Base-by-base conservation (phyloP, 2,329 filamentous ascomycete species). In the Aureobasidium sp. region DNA sequence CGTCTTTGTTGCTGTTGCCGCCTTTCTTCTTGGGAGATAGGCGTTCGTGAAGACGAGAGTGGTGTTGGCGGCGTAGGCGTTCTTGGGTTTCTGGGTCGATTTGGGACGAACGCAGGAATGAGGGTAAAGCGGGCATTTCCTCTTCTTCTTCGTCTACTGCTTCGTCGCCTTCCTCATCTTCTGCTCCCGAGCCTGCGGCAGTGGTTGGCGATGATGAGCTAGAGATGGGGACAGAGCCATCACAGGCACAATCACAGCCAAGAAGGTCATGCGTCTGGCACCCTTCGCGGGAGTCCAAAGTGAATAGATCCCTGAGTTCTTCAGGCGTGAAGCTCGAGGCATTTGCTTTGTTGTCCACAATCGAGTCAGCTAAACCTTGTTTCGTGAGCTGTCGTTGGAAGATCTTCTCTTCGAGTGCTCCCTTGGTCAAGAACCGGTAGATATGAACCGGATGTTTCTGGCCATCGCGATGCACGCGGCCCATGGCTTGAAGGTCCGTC, bases 321-420 rank as follows among this genome's bases (percentile, higher is more conserved):
- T 87, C 84, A 5, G 78, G 76, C 0, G 85, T 86, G 70, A 90
- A 90, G 37, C 82, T 84, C 9, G 82, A 78, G 27, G 80, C 81
- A 37, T 76, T 79, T 37, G 79, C 78, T 69, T 87, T 88, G 64
- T 84, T 81, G 66, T 90, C 87, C 68, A 90, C 86, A 34, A 90
- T 85, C 60, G 84, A 87, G 68, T 89, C 86, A 2, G 87, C 86
- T 2, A 90, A 76, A 1, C 86, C 86, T 67, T 84, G 81, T 72
- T 90, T 90, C 59, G 84, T 88, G 41, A 89, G 78, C 70, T 90
- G 87, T 9, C 87, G 78, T 71, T 90, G 87, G 74, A 84, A 90
- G 63, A 90, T 90, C 73, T 88, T 89, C 73, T 90, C 87, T 65
- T 90, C 87, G 20, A 90, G 76, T 5, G 83, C 85, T 9, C 87